Base-by-base conservation (phyloP, 768 basidiomycete genomes). In the Jaapia argillacea region DNA sequence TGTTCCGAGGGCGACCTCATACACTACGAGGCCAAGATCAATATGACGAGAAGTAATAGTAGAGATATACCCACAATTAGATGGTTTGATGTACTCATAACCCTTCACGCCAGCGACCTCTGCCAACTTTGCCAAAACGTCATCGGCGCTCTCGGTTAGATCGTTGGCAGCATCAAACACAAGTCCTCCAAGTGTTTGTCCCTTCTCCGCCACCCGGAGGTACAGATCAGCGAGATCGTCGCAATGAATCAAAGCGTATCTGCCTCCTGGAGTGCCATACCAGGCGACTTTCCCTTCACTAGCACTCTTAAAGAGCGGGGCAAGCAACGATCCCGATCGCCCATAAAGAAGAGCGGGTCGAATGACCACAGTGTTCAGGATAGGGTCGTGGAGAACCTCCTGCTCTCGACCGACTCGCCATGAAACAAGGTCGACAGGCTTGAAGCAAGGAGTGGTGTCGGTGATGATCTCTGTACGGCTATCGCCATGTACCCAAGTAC, bases 211-310 rank as follows among this genome's bases (percentile, higher is more conserved):
- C 1, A 58, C 62, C 6, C 63, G 52, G 3, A 71, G 26, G 43
- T 66, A 72, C 28, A 69, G 40, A 40, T 70, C 71, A 3, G 70
- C 70, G 28, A 70, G 54, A 47, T 74, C 72, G 50, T 74, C 72
- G 10, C 46, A 40, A 50, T 74, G 72, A 28, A 74, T 54, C 3
- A 64, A 40, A 6, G 60, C 48, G 18, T 57, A 61, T 27, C 67
- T 53, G 1, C 57, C 58, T 2, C 61, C 66, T 0, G 62, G 61
- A 16, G 56, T 58, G n/a, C 67, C 68, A 13, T 48, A 52, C 57
- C 60, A 64, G 13, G 43, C 48, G 2, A 64, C 61, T 27, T 54
- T 54, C 13, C 65, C 65, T 6, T 52, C 51, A 2, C 51, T 55
- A 5, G 61, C 54, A 6, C 44, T 35, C 36, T 54, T 44, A 54